Base-by-base conservation (phyloP, 179 eudicot species). In the Beta macrorhiza region DNA sequence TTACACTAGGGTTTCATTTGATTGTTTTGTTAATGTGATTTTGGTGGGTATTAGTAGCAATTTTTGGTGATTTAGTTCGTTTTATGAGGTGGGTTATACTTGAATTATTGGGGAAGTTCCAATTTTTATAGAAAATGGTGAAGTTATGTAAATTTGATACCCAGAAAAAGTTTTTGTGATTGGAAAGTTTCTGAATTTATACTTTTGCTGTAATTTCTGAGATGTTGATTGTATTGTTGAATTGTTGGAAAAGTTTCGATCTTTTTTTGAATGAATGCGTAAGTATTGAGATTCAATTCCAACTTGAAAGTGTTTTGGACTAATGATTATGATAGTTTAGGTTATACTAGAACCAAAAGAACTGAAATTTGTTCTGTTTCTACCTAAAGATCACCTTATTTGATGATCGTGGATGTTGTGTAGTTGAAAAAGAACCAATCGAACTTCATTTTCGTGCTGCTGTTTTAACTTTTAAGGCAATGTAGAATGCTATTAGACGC, bases 31-130 rank as follows among this genome's bases (percentile, higher is more conserved):
- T 20, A 15, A 65, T 29, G n/a, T 58, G 76, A 8, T 80, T 61
- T 47, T 73, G 51, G 72, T 73, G 7, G 74, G n/a, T 29, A 47
- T 63, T 29, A 29, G 42, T 61, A 16, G 82, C 14, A 44, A 59
- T 49, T 61, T 9, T 45, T 52, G 72, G 37, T 52, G 62, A 20
- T 74, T 74, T 64, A 56, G 72, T 67, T 67, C 67, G 20, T 32
- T 73, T 52, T 51, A 2, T 80, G 83, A 63, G 25, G 72, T 81
- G 79, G 83, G 83, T 64, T 57, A 45, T 71, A 25, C n/a, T 57
- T 72, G 0, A 56, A 58, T n/a, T 69, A 16, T 47, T 45, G 55
- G 4, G 5, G 8, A 16, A 51, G 15, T 63, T 72, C 3, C 53
- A 20, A 32, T 62, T 63, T 52, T 52, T 7, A 49, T 49, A n/a